Percentiles rank a stretch among this genome's conserved stretches.
These are phyloP conservation scores for Tetradesmus obliquus DNA, from an alignment of 139 green algal genomes.

Conservation along the genomic window DNA sequence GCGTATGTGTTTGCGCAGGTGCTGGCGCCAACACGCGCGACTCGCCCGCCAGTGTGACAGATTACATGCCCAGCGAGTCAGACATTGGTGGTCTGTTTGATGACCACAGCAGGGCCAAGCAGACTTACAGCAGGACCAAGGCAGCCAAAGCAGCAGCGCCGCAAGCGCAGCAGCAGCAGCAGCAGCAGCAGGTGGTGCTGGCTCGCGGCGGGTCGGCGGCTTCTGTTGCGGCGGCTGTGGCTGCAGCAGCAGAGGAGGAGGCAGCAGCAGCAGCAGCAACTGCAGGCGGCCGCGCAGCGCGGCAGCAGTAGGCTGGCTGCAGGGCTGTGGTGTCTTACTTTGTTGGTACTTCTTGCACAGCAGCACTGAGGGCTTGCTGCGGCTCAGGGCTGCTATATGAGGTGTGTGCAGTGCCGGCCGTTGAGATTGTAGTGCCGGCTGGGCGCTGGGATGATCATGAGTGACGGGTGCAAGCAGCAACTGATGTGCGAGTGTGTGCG, in stretches of 20 bases:
- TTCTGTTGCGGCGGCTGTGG: constrained; percentile 14
- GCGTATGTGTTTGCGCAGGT: background rate
- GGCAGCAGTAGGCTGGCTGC: background rate
- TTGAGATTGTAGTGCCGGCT: background rate
- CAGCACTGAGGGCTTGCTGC: background rate
- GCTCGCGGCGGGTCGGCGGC: background rate
- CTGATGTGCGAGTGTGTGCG: background rate
- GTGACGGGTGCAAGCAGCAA: background rate
- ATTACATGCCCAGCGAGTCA: constrained; percentile 64
- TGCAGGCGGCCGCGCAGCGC: background rate
- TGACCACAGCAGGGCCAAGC: constrained; percentile 53
- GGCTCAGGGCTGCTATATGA: background rate
- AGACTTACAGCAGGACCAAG: constrained; percentile 31
- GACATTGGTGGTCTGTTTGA: constrained; percentile 80
- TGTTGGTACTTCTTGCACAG: background rate
- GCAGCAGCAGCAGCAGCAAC: background rate
- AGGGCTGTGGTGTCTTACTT: background rate
- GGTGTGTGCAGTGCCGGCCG: background rate
- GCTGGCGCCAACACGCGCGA: constrained; percentile 82
- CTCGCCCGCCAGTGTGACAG: constrained; percentile 69
- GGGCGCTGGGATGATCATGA: no score
- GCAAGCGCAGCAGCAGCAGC: constrained; percentile 33
- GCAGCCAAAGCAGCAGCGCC: background rate
- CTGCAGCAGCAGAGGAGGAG: constrained; percentile 15
- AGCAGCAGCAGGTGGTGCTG: background rate